A percentile compares a stretch with the other conserved stretches of the same genome.
These are phyloP conservation scores for Raddia distichophylla DNA, from an alignment of 176 grass and related monocot species.

Conservation along the genomic window DNA sequence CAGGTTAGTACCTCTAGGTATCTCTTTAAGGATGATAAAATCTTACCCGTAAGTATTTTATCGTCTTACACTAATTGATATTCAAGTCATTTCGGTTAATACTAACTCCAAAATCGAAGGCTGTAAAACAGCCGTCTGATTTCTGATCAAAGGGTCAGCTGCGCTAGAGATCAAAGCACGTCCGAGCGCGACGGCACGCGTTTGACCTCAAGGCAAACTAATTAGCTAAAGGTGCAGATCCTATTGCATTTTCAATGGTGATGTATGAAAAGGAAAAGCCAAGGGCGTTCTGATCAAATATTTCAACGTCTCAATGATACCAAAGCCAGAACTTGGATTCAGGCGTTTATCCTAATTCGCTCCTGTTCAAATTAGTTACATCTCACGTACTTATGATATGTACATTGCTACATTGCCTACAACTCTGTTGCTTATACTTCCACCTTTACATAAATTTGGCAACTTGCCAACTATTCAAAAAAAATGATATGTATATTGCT, in stretches of 20 bases:
- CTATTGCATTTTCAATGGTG: conserved; percentile 6
- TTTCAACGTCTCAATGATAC: conserved; percentile 15
- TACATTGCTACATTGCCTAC: too few species aligned
- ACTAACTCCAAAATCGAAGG: background rate
- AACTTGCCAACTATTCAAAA: too few species aligned
- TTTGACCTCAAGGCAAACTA: conserved; percentile 8
- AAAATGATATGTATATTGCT: background rate
- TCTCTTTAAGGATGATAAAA: too few species aligned
- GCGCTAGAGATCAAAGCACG: background rate
- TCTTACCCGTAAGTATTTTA: background rate
- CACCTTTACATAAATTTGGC: background rate
- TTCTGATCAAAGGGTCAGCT: background rate
- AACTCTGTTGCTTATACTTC: too few species aligned
- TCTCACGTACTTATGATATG: background rate
- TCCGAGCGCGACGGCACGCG: background rate
- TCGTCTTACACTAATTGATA: background rate
- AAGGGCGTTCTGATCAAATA: conserved; percentile 16
- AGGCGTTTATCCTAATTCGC: background rate
- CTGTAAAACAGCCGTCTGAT: background rate
- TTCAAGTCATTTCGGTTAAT: background rate
- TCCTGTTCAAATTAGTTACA: background rate
- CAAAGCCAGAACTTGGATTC: conserved; percentile 1
- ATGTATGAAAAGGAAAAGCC: conserved; percentile 23
- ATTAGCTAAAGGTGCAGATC: background rate
- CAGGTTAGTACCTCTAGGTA: too few species aligned